A percentile compares a stretch with the other conserved stretches of the same genome.
phyloP scores from a whole-genome alignment of 2,329 filamentous ascomycete genomes.

The Cladosporium cucumerinum region DNA sequence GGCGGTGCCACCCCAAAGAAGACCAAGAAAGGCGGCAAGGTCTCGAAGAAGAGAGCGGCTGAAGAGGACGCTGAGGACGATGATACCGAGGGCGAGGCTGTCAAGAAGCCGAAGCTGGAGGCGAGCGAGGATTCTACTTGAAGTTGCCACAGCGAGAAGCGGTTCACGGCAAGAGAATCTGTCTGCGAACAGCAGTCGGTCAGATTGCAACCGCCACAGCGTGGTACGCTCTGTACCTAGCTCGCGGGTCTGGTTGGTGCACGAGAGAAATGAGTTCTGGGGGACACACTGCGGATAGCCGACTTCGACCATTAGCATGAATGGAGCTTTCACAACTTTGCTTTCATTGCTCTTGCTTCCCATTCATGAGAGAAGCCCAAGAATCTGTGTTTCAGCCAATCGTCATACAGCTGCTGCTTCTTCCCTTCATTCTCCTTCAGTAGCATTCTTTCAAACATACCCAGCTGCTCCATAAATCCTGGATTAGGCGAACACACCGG shows the following conservation, averaged over 20 bases:
- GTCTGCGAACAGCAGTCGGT: not conserved
- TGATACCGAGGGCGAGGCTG: not conserved
- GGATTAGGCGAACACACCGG: constrained; percentile 78
- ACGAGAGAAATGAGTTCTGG: not conserved
- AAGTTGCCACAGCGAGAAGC: not conserved
- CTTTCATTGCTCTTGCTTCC: constrained; percentile 28
- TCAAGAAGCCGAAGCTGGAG: constrained; percentile 14
- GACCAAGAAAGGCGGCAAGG: not conserved
- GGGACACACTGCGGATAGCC: not conserved
- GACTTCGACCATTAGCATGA: not conserved
- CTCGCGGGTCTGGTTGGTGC: not conserved
- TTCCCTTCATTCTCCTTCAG: constrained; percentile 21
- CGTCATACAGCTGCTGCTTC: constrained; percentile 31
- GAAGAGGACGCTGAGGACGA: not conserved
- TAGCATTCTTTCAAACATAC: constrained; percentile 76
- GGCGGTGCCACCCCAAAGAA: not conserved
- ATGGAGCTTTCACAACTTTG: constrained; percentile 22
- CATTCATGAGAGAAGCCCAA: constrained; percentile 38
- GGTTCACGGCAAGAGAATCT: not conserved
- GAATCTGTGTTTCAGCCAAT: constrained; percentile 35
- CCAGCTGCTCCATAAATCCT: constrained; percentile 84
- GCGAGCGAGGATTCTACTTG: not conserved
- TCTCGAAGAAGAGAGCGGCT: not conserved
- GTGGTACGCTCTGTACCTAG: not conserved
- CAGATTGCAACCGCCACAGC: not conserved